These are phyloP conservation scores for Ceratonia siliqua DNA, from an alignment of 306 rosid genomes.

Conservation along the genomic window DNA sequence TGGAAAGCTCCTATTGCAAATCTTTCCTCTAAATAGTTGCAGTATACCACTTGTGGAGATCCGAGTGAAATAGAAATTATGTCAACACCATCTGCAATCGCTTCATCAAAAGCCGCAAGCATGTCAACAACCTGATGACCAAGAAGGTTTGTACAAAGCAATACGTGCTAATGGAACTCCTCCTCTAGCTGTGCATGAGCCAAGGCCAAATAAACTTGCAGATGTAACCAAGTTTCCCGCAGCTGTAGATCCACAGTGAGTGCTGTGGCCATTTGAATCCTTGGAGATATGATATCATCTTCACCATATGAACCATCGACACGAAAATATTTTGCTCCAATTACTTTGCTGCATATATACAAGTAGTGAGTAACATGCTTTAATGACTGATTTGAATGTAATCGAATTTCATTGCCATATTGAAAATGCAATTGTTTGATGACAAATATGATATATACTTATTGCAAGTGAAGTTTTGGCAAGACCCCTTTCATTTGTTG, in stretches of 20 bases:
- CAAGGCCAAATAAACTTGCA: conserved; percentile 40
- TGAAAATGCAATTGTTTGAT: neutral
- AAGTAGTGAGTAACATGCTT: neutral
- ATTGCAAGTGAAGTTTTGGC: conserved; percentile 52
- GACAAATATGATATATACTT: conserved; percentile 25
- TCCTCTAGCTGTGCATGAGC: conserved; percentile 24
- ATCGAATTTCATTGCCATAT: neutral
- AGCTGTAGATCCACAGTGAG: conserved; percentile 51
- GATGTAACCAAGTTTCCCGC: conserved; percentile 43
- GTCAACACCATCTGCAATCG: conserved; percentile 53
- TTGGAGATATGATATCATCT: conserved; percentile 36
- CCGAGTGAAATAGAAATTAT: conserved; percentile 60
- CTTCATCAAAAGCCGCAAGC: conserved; percentile 49
- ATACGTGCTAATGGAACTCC: conserved; percentile 30
- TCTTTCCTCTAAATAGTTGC: conserved; percentile 50
- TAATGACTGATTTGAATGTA: too few species aligned
- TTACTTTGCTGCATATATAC: conserved; percentile 41
- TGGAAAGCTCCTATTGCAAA: conserved; percentile 79
- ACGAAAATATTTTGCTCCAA: conserved; percentile 49
- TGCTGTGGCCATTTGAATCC: conserved; percentile 49
- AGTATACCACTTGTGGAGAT: neutral
- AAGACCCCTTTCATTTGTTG: conserved; percentile 36
- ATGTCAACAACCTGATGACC: neutral
- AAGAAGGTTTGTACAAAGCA: neutral
- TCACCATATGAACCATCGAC: neutral